phyloP scores from a whole-genome alignment of 805 yeast genomes.

The Scheffersomyces stipitis region DNA sequence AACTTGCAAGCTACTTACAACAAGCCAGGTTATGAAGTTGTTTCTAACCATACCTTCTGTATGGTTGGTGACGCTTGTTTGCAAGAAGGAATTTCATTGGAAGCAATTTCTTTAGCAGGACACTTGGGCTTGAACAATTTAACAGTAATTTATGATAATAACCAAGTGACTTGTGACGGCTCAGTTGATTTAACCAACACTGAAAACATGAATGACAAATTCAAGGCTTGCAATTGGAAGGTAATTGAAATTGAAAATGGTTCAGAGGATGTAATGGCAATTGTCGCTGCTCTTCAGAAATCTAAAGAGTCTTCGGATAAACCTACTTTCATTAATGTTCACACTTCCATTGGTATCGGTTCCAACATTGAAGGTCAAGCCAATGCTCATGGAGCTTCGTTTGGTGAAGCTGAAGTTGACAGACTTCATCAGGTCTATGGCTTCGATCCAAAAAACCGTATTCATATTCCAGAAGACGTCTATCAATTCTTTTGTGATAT shows the following conservation, averaged over 20 bases:
- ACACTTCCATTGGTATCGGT: conserved; percentile 34
- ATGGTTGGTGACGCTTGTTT: conserved; percentile 42
- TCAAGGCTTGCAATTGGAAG: conserved; percentile 35
- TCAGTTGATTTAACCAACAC: conserved; percentile 31
- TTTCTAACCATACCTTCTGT: conserved; percentile 28
- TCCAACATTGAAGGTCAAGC: conserved; percentile 28
- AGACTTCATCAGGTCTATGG: conserved; percentile 15
- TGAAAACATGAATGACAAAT: conserved; percentile 32
- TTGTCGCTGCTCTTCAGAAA: conserved; percentile 31
- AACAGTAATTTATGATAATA: conserved; percentile 35
- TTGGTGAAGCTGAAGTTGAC: conserved; percentile 29
- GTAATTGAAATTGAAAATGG: conserved; percentile 35
- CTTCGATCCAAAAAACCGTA: conserved; percentile 17
- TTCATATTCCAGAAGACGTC: conserved; percentile 22
- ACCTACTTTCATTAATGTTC: conserved; percentile 36
- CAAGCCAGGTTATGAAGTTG: conserved; percentile 27
- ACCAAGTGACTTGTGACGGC: conserved; percentile 39
- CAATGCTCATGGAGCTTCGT: conserved; percentile 36
- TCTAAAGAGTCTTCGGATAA: conserved; percentile 26
- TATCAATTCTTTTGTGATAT: conserved; percentile 26
- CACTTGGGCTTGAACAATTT: conserved; percentile 36
- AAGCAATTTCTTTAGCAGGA: conserved; percentile 40
- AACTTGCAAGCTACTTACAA: conserved; percentile 34
- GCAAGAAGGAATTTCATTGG: conserved; percentile 41
- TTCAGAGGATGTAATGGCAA: conserved; percentile 23